Evolutionary conservation across 345 rosid species (phyloP).

Genomic region (Pugionium dolabratum): DNA sequence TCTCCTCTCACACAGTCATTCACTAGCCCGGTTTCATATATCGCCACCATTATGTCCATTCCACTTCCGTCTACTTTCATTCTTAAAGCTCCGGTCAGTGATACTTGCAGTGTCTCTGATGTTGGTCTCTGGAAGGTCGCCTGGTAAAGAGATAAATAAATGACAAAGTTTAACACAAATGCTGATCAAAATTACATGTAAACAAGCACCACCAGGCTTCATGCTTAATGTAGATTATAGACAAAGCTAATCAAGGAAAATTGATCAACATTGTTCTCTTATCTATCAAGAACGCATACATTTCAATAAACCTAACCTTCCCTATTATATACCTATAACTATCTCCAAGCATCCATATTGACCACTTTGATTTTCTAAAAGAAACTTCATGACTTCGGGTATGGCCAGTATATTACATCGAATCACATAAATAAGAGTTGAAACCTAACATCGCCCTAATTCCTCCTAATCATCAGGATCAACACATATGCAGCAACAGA

Average conservation of each 20-base stretch:
- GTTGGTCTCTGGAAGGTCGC: slow-evolving; percentile 68
- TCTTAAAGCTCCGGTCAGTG: slow-evolving; percentile 58
- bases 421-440: background rate
- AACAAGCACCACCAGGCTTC: background rate
- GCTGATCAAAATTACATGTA: background rate
- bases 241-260: background rate
- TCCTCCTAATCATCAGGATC: background rate
- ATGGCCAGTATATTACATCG: too few relatives aligned
- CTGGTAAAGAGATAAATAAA: slow-evolving; percentile 35
- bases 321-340: background rate
- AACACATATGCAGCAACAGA: background rate
- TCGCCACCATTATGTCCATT: slow-evolving; percentile 69
- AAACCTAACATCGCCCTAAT: background rate
- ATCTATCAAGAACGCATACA: background rate
- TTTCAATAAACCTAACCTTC: background rate
- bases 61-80: slow-evolving; percentile 58
- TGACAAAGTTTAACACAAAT: background rate
- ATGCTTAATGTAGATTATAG: background rate
- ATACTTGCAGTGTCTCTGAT: slow-evolving; percentile 58
- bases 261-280: background rate
- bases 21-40: slow-evolving; percentile 73
- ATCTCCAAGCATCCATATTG: background rate
- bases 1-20: slow-evolving; percentile 68
- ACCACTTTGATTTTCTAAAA: background rate
- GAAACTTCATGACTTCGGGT: background rate